Evolutionary conservation across 805 yeast genomes (phyloP), one percentile per base, ranked within the genome.

Genomic region (Candida golubevii): DNA sequence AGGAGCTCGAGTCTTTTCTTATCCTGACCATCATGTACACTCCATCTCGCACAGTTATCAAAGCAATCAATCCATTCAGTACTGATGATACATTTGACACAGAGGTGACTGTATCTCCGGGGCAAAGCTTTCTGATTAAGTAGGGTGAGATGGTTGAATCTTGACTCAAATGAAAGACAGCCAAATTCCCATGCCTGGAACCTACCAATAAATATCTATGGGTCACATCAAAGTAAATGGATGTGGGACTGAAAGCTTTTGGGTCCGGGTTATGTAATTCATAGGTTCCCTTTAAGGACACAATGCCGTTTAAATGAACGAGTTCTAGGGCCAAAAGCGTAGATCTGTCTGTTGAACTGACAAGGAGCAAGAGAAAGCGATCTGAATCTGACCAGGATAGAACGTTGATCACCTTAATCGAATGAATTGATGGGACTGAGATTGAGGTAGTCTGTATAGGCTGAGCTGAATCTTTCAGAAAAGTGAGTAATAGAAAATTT

Each of bases 81-180:
- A 45, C 41, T 2, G 60, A 49, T 34, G 67, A 62, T 1, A 80
- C 59, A 4, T 69, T 55, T 13, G 65, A 63, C 4, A 83, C 63
- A 1, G 81, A 72, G 0, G 91, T 79, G 8, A 83, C 77, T 0
- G 90, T 80, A 52, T 85, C 93, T 10, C 90, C 89, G 2, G 77
- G 67, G 4, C 77, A 71, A 10, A 82, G 50, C 52, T 78, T 81
- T 54, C 56, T 39, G 9, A 41, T 42, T 8, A 28, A 57, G 39
- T 18, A 60, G 41, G 18, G 61, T 48, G 8, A 45, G 51, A 2
- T 63, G 46, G 33, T 57, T 54, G 29, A 12, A 4, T 5, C 23
- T 27, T 30, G 43, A 6, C 44, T 32, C 15, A 80, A 53, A 36
- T 75, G 69, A 53, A 78, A 85, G 0, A 82, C 59, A 2, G 82